Percentiles rank a stretch among this genome's conserved stretches.
Evolutionary conservation across 176 grass and related monocot species (phyloP).

Genomic region (Echinochloa phyllopogon): DNA sequence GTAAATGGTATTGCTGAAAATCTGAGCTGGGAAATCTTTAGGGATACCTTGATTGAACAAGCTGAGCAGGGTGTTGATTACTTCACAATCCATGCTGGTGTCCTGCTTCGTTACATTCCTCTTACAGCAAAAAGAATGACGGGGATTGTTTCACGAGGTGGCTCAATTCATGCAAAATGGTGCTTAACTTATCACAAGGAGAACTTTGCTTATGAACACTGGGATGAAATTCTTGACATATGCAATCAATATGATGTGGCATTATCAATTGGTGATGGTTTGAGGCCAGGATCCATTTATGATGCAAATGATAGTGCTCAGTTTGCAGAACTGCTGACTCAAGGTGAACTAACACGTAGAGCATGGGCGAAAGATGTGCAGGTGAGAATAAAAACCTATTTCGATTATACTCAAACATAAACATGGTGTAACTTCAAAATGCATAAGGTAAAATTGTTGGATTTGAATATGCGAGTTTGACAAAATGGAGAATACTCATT

Average conservation of each 20-base stretch:
- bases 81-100: conserved; percentile 97
- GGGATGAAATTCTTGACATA: conserved; percentile 99
- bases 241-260: conserved; percentile 97
- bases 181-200: conserved; percentile 95
- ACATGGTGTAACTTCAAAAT: conserved; percentile 3
- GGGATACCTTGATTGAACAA: conserved; percentile 92
- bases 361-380: conserved; percentile 99
- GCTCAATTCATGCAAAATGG: conserved; percentile 99
- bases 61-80: conserved; percentile 99
- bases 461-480: not conserved
- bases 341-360: conserved; percentile 91
- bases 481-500: not conserved
- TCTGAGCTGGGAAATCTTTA: conserved; percentile 90
- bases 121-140: conserved; percentile 99
- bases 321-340: conserved; percentile 94
- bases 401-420: not conserved
- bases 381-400: conserved; percentile 54
- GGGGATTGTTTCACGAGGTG: conserved; percentile 96
- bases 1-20: conserved; percentile 95
- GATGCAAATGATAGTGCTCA: conserved; percentile 99
- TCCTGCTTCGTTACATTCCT: conserved; percentile 93
- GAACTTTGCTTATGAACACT: conserved; percentile 99
- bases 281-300: conserved; percentile 96
- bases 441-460: not conserved
- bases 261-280: conserved; percentile 92